These are phyloP conservation scores for Meyerozyma carpophila DNA, from an alignment of 1,139 yeast genomes.

Conservation along the genomic window DNA sequence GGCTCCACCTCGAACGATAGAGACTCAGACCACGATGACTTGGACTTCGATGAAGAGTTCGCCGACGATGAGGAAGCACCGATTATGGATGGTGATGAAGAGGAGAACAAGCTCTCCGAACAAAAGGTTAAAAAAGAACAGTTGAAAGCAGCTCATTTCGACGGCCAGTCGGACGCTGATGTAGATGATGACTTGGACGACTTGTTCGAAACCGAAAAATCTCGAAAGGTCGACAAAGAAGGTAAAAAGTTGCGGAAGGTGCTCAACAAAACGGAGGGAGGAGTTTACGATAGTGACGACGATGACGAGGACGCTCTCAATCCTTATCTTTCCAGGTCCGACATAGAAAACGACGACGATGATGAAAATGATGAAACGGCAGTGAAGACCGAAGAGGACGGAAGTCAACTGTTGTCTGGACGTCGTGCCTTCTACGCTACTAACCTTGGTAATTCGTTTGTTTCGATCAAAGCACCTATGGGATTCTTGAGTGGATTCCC, in stretches of 20 bases:
- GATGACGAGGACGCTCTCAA: conserved; percentile 55
- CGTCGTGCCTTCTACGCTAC: conserved; percentile 40
- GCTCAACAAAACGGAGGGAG: conserved; percentile 81
- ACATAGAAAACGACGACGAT: conserved; percentile 53
- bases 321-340: conserved; percentile 77
- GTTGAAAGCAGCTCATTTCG: conserved; percentile 75
- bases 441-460: conserved; percentile 57
- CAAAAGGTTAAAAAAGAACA: conserved; percentile 84
- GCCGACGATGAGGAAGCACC: conserved; percentile 99
- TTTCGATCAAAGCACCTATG: conserved; percentile 61
- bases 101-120: conserved; percentile 88
- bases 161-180: conserved; percentile 56
- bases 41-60: conserved; percentile 94
- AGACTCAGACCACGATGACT: conserved; percentile 83
- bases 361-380: conserved; percentile 27
- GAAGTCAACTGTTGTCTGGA: conserved; percentile 11
- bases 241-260: conserved; percentile 84
- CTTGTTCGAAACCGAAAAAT: conserved; percentile 54
- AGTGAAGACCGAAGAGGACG: conserved; percentile 38
- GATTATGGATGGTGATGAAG: conserved; percentile 93
- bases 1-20: conserved; percentile 47
- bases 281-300: conserved; percentile 86
- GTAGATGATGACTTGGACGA: conserved; percentile 58
- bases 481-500: conserved; percentile 65
- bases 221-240: conserved; percentile 83